Evolutionary conservation across 768 basidiomycete genomes (phyloP), one percentile per base, ranked within the genome.

Genomic region (Hortiboletus flavorubellus): DNA sequence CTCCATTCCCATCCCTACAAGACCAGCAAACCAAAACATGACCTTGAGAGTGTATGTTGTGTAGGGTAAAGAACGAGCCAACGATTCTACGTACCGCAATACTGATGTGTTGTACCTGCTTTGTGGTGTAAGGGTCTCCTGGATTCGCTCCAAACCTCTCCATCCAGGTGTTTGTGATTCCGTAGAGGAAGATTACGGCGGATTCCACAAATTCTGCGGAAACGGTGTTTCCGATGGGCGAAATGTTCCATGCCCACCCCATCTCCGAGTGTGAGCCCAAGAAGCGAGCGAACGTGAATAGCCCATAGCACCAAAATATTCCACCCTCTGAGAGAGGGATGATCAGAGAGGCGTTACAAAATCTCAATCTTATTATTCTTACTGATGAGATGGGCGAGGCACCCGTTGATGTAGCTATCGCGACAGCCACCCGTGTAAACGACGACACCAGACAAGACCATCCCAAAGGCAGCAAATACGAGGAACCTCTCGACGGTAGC

Each of bases 201-300:
- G 86, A 91, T 71, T 93, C 91, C 54, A 85, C 77, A 51, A 91
- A 87, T 68, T 93, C 91, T 6, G 86, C 89, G 8, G 85, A 83
- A 8, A 80, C 76, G 43, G 73, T 73, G 23, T 73, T 72, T 21
- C 75, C 74, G 4, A 72, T 69, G 0, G 85, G 87, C 0, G 83
- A 75, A 29, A 79, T 75, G 68, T 98, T 98, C 95, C 95, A 98
- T 15, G 96, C 91, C 95, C 95, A 98, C 5, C 96, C 96, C 31
- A 84, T 72, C 46, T 91, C 84, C 23, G 91, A 80, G 69, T 86
- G 93, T 6, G 91, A 83, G 29, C 95, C 95, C 46, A 96, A 82
- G 75, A 91, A 98, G n/a, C 96, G 88, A n/a, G 84, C 89, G 68
- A 97, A 98, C 0, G 90, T 84, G 47, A 91, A 69, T 6, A 98